A percentile compares a stretch with the other conserved stretches of the same genome.
phyloP scores from a whole-genome alignment of 352 stramenopile genomes.

The Pythium monospermum region DNA sequence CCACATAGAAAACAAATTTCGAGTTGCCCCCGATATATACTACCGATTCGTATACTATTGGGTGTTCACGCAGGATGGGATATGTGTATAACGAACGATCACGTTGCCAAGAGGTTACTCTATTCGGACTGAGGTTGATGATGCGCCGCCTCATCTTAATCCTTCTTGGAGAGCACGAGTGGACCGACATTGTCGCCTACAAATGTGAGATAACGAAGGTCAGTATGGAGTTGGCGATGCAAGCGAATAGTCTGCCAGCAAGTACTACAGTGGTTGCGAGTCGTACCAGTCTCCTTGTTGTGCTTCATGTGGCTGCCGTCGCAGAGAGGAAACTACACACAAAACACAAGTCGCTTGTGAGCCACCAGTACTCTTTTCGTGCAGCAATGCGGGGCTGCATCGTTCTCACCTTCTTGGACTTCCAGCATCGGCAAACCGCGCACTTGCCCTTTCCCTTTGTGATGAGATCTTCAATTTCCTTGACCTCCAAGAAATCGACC shows the following conservation, averaged over 20 bases:
- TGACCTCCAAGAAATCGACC: conserved; percentile 55
- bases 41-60: no score
- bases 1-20: no score
- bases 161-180: conserved; percentile 65
- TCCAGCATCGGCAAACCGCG: conserved; percentile 81
- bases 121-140: no score
- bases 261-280: no score
- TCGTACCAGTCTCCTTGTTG: conserved; percentile 75
- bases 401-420: conserved; percentile 69
- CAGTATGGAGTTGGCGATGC: neutral
- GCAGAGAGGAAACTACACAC: conserved; percentile 64
- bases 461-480: conserved; percentile 76
- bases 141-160: no score
- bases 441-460: conserved; percentile 77
- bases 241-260: neutral
- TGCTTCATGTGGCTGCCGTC: conserved; percentile 79
- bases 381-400: no score
- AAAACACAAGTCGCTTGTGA: no score
- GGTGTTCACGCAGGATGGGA: no score
- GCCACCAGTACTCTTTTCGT: no score
- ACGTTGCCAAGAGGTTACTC: no score
- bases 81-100: no score
- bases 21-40: no score
- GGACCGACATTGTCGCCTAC: conserved; percentile 74
- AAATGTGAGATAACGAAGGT: neutral